These are phyloP conservation scores for Hemileccinum rubropunctum DNA, from an alignment of 768 basidiomycete genomes.

Conservation along the genomic window DNA sequence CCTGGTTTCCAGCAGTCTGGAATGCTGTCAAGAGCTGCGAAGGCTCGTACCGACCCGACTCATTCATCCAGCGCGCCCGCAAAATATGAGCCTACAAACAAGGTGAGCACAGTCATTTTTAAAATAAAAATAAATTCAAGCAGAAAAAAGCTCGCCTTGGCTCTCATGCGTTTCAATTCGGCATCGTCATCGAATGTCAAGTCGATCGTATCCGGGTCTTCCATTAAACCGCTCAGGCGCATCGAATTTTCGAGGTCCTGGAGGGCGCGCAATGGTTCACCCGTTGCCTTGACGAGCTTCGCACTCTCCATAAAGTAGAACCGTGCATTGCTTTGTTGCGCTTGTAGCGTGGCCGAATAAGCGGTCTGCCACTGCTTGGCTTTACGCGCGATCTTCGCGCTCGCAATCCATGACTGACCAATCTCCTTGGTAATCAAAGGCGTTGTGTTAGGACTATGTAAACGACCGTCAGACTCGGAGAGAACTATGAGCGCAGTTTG, in stretches of 20 bases:
- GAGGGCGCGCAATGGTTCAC: constrained; percentile 80
- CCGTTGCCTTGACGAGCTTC: constrained; percentile 76
- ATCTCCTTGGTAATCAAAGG: constrained; percentile 55
- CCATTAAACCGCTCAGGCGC: constrained; percentile 47
- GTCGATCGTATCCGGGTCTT: constrained; percentile 49
- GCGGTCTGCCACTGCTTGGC: constrained; percentile 95
- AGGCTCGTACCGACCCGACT: constrained; percentile 77
- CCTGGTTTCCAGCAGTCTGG: constrained; percentile 46
- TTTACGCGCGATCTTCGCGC: constrained; percentile 95
- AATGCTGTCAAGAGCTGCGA: constrained; percentile 61
- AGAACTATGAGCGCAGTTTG: not conserved
- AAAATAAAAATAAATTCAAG: not conserved
- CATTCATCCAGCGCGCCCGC: constrained; percentile 90
- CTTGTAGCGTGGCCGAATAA: constrained; percentile 93
- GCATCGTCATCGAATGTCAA: constrained; percentile 51
- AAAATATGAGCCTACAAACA: constrained; percentile 64
- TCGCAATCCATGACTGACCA: constrained; percentile 85
- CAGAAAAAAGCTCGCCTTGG: constrained; percentile 53
- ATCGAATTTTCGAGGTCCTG: constrained; percentile 81
- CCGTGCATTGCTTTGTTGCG: constrained; percentile 63
- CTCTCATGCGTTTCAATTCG: constrained; percentile 52
- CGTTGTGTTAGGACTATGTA: constrained; percentile 23
- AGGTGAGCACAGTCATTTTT: not conserved
- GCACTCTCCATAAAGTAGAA: constrained; percentile 90
- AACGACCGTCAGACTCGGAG: constrained; percentile 9